Percentiles rank a stretch among this genome's conserved stretches.
phyloP scores from a whole-genome alignment of 2,329 filamentous ascomycete genomes.

The Penicillium griseofulvum region DNA sequence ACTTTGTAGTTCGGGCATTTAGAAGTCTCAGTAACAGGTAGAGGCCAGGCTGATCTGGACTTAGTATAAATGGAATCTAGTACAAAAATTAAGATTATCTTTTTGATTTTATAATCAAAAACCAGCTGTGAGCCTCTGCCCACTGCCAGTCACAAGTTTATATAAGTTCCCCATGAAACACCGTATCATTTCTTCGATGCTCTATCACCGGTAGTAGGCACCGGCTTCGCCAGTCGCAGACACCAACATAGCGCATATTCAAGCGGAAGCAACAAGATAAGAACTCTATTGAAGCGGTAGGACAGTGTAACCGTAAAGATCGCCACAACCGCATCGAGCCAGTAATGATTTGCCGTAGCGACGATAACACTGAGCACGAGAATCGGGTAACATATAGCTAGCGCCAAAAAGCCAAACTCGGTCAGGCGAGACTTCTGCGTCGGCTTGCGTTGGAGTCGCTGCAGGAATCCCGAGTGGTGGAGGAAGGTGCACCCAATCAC shows the following conservation, averaged over 20 bases:
- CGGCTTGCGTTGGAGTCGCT: slow-evolving; percentile 44
- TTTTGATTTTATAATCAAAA: not conserved
- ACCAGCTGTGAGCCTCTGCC: not conserved
- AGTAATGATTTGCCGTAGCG: slow-evolving; percentile 60
- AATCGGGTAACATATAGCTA: slow-evolving; percentile 51
- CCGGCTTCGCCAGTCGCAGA: slow-evolving; percentile 52
- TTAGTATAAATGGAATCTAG: not conserved
- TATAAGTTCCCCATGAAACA: not conserved
- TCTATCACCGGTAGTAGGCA: not conserved
- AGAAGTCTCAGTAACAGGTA: no score
- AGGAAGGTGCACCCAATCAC: slow-evolving; percentile 55
- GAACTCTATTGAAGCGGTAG: slow-evolving; percentile 51
- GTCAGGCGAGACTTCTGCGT: slow-evolving; percentile 40
- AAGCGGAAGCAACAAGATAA: slow-evolving; percentile 51
- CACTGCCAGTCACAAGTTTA: not conserved
- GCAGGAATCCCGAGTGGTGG: slow-evolving; percentile 53
- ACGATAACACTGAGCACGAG: slow-evolving; percentile 54
- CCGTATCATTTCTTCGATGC: not conserved
- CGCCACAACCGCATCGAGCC: slow-evolving; percentile 54
- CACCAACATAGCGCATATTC: slow-evolving; percentile 52
- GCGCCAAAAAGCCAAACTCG: slow-evolving; percentile 45
- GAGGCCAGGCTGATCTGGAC: no score
- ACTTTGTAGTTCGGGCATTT: not conserved
- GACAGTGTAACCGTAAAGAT: slow-evolving; percentile 49
- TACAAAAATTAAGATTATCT: not conserved